Base-by-base conservation (phyloP, 306 rosid genomes). In the Bauhinia variegata region DNA sequence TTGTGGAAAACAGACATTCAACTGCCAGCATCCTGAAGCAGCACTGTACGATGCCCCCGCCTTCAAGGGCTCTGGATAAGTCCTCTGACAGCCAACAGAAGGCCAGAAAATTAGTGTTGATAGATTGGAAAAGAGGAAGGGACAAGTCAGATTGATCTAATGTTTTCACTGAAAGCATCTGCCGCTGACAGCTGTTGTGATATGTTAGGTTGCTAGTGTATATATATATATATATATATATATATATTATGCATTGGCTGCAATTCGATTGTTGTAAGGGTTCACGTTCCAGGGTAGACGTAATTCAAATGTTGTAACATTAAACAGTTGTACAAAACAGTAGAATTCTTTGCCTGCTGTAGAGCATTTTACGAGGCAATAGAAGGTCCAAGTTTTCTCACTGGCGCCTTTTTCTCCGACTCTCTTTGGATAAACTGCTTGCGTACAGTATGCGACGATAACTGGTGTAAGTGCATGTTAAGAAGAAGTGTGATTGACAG, bases 11-110 rank as follows among this genome's bases (percentile, higher is more conserved):
- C 53, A 90, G 77, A 38, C 86, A 84, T 60, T 72, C 89, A 19
- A 83, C 74, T 49, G 57, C 67, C 8, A 63, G 83, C 78, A 41
- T 37, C 28, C 32, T 54, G 12, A 92, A 81, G 78, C 97, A 82
- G 58, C 78, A 91, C 28, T 73, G 68, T 59, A 76, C 74, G 87
- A 84, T 90, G 97, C 96, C 96, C 19, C 99, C 96, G 5, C 92
- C 92, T 67, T 54, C 76, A 36, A 79, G 87, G 70, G 76, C 66
- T 64, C 76, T 62, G 18, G 83, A 74, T 10, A 88, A 88, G 82
- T 78, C 80, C 44, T 54, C 80, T 63, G 82, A 69, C 31, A 73
- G 83, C 23, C 90, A 64, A 60, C 93, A 75, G 65, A 92, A 82
- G 70, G 72, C 50, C 0, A 81, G 96, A 73, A 90, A 90, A 73